Evolutionary conservation across 768 basidiomycete species (phyloP).

Genomic region (Mycena rebaudengoi): DNA sequence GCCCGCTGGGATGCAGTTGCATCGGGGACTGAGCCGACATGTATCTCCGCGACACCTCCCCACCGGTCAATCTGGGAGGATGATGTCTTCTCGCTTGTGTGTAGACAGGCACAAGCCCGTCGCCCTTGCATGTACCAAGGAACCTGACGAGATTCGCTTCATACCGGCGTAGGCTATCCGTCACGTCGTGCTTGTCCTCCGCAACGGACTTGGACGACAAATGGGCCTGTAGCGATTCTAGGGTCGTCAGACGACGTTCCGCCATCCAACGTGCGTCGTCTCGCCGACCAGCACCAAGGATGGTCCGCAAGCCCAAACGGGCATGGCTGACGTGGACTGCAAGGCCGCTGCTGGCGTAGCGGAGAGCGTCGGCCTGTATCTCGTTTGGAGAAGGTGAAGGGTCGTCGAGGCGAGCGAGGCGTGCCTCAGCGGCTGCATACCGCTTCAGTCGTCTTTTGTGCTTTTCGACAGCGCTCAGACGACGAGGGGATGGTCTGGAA

Average conservation of each 20-base stretch:
- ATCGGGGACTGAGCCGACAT: slow-evolving; percentile 21
- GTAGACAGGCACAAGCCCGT: slow-evolving; percentile 21
- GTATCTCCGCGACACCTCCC: neutral
- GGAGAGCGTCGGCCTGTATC: slow-evolving; percentile 3
- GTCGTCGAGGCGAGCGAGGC: slow-evolving; percentile 9
- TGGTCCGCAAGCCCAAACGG: neutral
- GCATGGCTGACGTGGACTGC: slow-evolving; percentile 12
- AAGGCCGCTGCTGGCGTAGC: slow-evolving; percentile 1
- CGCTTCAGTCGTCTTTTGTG: slow-evolving; percentile 23
- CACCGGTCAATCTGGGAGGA: neutral
- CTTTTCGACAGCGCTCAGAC: slow-evolving; percentile 21
- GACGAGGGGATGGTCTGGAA: neutral
- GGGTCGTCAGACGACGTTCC: slow-evolving; percentile 16
- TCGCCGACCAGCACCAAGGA: neutral
- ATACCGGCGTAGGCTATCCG: neutral
- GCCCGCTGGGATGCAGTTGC: slow-evolving; percentile 15
- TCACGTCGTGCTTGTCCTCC: neutral
- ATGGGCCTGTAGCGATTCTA: slow-evolving; percentile 12
- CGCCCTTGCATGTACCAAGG: neutral
- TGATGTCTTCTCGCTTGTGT: neutral
- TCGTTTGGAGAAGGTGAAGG: slow-evolving; percentile 6
- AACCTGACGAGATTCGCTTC: slow-evolving; percentile 24
- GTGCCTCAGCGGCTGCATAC: slow-evolving; percentile 19
- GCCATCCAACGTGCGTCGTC: slow-evolving; percentile 24
- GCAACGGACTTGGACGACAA: neutral